Evolutionary conservation across 495 filamentous ascomycete genomes (phyloP), one percentile per base, ranked within the genome.

Genomic region (Aspergillus affinis): DNA sequence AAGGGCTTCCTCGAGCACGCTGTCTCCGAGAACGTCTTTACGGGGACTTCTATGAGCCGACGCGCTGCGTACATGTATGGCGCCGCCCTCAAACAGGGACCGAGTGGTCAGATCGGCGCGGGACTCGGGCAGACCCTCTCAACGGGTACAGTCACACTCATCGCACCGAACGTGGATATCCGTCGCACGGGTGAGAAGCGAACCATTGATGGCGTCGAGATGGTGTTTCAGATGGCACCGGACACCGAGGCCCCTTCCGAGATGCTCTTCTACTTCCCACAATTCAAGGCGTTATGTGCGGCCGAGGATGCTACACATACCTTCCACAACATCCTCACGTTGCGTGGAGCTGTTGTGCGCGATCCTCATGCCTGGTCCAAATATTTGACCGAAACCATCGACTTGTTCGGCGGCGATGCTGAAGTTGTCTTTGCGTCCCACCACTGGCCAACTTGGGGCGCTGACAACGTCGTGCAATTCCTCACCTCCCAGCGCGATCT

Each of bases 391-490:
- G 68, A 70, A 47, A 54, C 68, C 3, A 57, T 70, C n/a, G 60
- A 52, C 20, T 44, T 68, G 12, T 70, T 62, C 32, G 63, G 56
- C 4, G 12, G 18, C 4, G 29, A 58, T 2, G 57, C 68, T 1
- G 61, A 70, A 18, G 68, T 66, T n/a, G 32, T 70, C 21, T 64
- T 65, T 51, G 59, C 57, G 36, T 57, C 62, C 66, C 63, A 63
- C 61, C 50, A 62, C 58, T 68, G 73, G 73, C 56, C 74, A 58
- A 61, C 74, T 47, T 60, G 69, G 67, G 65, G 64, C 15, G 17
- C 48, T 9, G 58, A 64, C 0, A 46, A 63, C 12, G 54, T 75
- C 17, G 10, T 44, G 2, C 51, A 54, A 0, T 58, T 62, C 47
- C 49, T 75, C 9, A 55, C 50, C 1, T 57, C 61, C 18, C 69